Percentiles rank a stretch among this genome's conserved stretches.
These are phyloP conservation scores for Exophiala sp. DNA, from an alignment of 2,329 filamentous ascomycete species.

Conservation along the genomic window DNA sequence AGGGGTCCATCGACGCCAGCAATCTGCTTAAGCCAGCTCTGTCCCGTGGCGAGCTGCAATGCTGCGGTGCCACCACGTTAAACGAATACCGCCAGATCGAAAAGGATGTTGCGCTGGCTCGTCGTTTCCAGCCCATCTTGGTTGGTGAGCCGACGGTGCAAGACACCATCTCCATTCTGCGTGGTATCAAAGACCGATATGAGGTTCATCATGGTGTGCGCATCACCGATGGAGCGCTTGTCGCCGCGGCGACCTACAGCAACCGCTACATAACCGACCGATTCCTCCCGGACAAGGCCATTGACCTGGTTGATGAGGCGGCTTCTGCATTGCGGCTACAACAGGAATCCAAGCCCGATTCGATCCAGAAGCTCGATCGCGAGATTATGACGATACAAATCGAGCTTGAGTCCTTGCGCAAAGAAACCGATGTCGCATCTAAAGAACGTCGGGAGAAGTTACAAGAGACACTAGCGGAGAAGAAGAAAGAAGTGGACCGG, in stretches of 20 bases:
- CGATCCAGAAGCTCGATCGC: constrained; percentile 85
- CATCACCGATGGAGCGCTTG: constrained; percentile 85
- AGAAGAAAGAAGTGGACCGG: constrained; percentile 68
- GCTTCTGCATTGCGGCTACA: constrained; percentile 84
- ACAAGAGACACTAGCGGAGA: constrained; percentile 66
- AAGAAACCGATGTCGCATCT: constrained; percentile 86
- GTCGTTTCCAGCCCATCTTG: constrained; percentile 87
- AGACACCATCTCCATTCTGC: constrained; percentile 89
- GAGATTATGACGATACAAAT: constrained; percentile 98
- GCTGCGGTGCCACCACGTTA: constrained; percentile 88
- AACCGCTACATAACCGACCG: constrained; percentile 96
- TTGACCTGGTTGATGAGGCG: constrained; percentile 93
- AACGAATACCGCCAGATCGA: constrained; percentile 91
- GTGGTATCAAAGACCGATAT: constrained; percentile 96
- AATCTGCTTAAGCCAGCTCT: constrained; percentile 90
- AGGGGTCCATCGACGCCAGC: constrained; percentile 93
- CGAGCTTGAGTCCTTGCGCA: constrained; percentile 86
- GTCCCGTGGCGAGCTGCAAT: constrained; percentile 88
- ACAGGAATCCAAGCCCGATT: constrained; percentile 93
- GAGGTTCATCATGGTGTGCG: constrained; percentile 95
- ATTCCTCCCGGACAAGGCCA: constrained; percentile 93
- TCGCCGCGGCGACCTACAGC: constrained; percentile 84
- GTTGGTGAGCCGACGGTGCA: constrained; percentile 88
- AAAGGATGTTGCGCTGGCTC: constrained; percentile 87
- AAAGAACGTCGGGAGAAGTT: constrained; percentile 82